Evolutionary conservation across 208 protist genomes (phyloP), one percentile per base, ranked within the genome.

Genomic region (Acanthamoeba divionensis): DNA sequence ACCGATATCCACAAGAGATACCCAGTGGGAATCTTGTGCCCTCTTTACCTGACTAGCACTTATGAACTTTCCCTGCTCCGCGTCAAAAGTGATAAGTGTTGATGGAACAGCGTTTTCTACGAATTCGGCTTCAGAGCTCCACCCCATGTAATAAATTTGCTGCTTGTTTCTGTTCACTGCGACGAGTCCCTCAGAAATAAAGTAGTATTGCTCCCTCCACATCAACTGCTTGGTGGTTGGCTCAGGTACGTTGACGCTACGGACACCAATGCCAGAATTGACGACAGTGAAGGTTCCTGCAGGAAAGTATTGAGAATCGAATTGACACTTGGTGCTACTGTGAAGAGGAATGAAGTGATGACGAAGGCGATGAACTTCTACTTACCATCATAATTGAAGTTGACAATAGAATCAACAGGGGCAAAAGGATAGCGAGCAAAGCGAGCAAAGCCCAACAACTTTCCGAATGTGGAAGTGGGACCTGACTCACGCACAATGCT

Each of bases 81-180:
- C 29, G 6, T 41, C 48, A 47, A 57, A 79, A 31, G 67, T 79
- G 67, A 79, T 79, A 47, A 79, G 67, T n/a, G 67, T 79, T 10
- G 67, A 79, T 7, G 67, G 67, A 41, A 79, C 36, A 6, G 67
- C 31, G 41, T 79, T 79, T 41, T 79, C 55, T 26, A 29, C 36
- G 15, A 38, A 54, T 10, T 52, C 67, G 6, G 6, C 36, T 41
- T 57, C 1, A 47, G 48, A 41, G 15, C 21, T 12, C 31, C 36
- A 79, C 4, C 67, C 67, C 24, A 79, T 15, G 12, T 57, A 79
- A 47, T 79, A 47, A 31, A 79, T n/a, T 47, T 57, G 41, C 44
- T 79, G 67, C 67, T 79, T 41, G 21, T 8, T 15, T 6, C 6
- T 18, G 67, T 79, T 52, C 45, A 79, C 55, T 41, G 67, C 36